These are phyloP conservation scores for Panicum miliaceum DNA, from an alignment of 176 grass and related monocot genomes.

Conservation along the genomic window DNA sequence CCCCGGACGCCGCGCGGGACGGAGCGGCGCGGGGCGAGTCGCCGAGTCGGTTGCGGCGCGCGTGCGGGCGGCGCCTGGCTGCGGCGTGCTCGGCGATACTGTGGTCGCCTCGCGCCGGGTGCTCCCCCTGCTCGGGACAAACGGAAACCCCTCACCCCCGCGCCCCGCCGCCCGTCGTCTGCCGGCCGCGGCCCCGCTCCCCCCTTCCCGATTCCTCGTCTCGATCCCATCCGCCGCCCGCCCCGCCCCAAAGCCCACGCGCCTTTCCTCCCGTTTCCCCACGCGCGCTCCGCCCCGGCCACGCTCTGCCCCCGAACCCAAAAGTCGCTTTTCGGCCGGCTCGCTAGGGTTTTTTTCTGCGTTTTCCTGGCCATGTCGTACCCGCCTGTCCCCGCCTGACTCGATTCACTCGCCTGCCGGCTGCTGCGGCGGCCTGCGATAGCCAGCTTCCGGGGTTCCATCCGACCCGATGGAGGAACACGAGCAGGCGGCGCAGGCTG, in stretches of 20 bases:
- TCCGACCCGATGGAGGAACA: slow-evolving; percentile 50
- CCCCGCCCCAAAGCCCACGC: neutral
- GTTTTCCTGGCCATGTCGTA: slow-evolving; percentile 43
- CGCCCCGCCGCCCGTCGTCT: neutral
- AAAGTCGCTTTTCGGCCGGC: slow-evolving; percentile 45
- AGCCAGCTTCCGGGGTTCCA: neutral
- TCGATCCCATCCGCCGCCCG: neutral
- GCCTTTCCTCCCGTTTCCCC: slow-evolving; percentile 38
- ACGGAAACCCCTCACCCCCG: neutral
- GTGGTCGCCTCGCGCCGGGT: neutral
- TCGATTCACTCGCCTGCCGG: slow-evolving; percentile 16
- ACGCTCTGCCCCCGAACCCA: slow-evolving; percentile 3
- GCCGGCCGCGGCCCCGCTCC: too few species aligned
- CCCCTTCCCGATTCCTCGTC: neutral
- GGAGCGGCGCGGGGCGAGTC: too few species aligned
- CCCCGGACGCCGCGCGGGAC: neutral
- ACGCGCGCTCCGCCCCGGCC: neutral
- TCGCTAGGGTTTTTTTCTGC: slow-evolving; percentile 37
- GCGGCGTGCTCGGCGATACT: slow-evolving; percentile 1
- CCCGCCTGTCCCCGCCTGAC: slow-evolving; percentile 52
- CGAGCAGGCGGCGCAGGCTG: slow-evolving; percentile 45
- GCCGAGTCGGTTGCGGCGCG: too few species aligned
- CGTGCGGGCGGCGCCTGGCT: neutral
- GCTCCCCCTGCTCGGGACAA: neutral
- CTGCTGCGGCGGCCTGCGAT: slow-evolving; percentile 15